Percentiles rank a stretch among this genome's conserved stretches.
Evolutionary conservation across 2,329 filamentous ascomycete genomes (phyloP).

Genomic region (Aspergillus quadrilineatus): DNA sequence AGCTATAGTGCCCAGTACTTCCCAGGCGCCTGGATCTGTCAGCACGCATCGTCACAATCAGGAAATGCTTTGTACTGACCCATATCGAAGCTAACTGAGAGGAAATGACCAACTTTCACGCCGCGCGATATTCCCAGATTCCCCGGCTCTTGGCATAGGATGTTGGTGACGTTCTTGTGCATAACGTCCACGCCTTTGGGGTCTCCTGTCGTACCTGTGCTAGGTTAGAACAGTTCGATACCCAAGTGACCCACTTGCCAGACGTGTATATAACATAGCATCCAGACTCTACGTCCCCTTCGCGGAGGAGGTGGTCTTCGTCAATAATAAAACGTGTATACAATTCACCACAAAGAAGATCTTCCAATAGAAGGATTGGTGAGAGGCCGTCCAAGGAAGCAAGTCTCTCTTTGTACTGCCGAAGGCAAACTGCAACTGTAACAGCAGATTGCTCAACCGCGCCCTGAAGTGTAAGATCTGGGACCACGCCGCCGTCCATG

Average conservation of each 20-base stretch:
- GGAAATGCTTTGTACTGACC: background rate
- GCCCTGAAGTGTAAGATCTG: slow-evolving; percentile 9
- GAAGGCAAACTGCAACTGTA: slow-evolving; percentile 2
- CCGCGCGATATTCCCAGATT: slow-evolving; percentile 11
- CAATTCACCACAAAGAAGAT: background rate
- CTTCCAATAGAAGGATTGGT: slow-evolving; percentile 7
- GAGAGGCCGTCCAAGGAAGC: background rate
- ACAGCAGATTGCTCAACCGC: slow-evolving; percentile 5
- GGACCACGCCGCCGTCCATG: slow-evolving; percentile 11
- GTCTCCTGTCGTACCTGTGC: slow-evolving; percentile 9
- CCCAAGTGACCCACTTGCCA: background rate
- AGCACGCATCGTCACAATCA: background rate
- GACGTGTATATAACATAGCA: slow-evolving; percentile 17
- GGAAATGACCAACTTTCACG: slow-evolving; percentile 10
- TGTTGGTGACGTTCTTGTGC: slow-evolving; percentile 14
- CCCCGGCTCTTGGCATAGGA: slow-evolving; percentile 10
- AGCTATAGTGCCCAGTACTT: slow-evolving; percentile 7
- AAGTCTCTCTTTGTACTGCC: background rate
- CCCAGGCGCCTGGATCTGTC: slow-evolving; percentile 11
- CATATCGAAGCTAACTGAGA: slow-evolving; percentile 17
- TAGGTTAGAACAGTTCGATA: background rate
- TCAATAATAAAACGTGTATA: background rate
- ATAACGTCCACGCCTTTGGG: slow-evolving; percentile 14
- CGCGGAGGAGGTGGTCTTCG: background rate
- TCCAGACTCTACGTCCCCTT: slow-evolving; percentile 6